Base-by-base conservation (phyloP, 78 protist species). In the Chrysochromulina tobinii region DNA sequence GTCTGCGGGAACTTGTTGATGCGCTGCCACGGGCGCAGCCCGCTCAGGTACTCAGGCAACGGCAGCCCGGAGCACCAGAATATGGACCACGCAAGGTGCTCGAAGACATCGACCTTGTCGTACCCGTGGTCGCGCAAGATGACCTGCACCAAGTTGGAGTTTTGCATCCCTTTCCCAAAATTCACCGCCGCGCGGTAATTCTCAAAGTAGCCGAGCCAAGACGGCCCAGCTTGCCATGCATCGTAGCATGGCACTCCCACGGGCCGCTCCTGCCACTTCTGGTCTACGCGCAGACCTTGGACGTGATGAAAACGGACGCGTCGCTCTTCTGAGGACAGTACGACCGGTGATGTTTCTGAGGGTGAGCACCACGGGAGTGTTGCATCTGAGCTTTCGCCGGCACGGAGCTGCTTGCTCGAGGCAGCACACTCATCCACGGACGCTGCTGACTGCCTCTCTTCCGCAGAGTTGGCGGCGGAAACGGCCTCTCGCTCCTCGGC, bases 1-100 rank as follows among this genome's bases (percentile, higher is more conserved):
- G 95, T 0, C 54, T 94, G 72, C 0, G 96, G 96, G 21, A 84
- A 95, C 81, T 95, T 94, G 89, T 95, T 95, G 54, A 95, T 6
- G 18, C 67, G 61, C 72, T 59, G 64, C 7, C 12, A 12, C 12
- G 64, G 64, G 23, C 12, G 7, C 23, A 59, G 64, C 64, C 64
- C 23, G 12, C 64, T 7, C 23, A 59, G 64, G 23, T 59, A 7
- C 23, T 7, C 7, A 12, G 64, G 64, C 27, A 81, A 0, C 20
- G 38, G 59, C 53, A 81, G 92, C 14, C 87, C 87, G 14, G 87
- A 59, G 61, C 87, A 79, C 87, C 87, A 79, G n/a, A 54, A 79
- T 7, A 79, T 11, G 61, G 51, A 3, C 87, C 87, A 79, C 17
- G 51, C 87, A 17, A 38, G 38, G 38, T 5, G n/a, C 14, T 54